Percentiles rank a stretch among this genome's conserved stretches.
These are phyloP conservation scores for Microascus cirrosus DNA, from an alignment of 2,329 filamentous ascomycete genomes.

Conservation along the genomic window DNA sequence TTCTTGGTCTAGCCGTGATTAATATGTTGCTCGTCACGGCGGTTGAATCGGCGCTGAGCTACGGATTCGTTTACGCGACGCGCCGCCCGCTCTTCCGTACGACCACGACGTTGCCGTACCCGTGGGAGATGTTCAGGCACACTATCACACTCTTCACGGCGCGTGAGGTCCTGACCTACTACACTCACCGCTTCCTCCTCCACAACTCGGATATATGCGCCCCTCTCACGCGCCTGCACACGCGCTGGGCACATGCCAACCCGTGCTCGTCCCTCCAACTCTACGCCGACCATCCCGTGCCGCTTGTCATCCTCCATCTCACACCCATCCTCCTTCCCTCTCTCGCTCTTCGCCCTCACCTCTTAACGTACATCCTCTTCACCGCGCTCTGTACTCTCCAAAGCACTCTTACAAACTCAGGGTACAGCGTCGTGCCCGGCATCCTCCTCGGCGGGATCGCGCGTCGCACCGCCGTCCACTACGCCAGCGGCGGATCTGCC, in stretches of 20 bases:
- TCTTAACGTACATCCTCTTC: slow-evolving; percentile 61
- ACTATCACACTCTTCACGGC: slow-evolving; percentile 27
- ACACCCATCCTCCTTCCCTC: slow-evolving; percentile 57
- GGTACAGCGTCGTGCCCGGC: slow-evolving; percentile 49
- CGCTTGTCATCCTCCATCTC: slow-evolving; percentile 51
- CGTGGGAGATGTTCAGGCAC: slow-evolving; percentile 42
- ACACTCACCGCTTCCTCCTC: slow-evolving; percentile 60
- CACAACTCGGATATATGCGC: slow-evolving; percentile 33
- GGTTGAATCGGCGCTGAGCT: slow-evolving; percentile 28
- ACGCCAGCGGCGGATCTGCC: slow-evolving; percentile 36
- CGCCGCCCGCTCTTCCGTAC: slow-evolving; percentile 32
- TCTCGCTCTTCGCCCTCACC: slow-evolving; percentile 53
- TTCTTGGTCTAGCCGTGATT: slow-evolving; percentile 27
- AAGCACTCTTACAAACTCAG: slow-evolving; percentile 55
- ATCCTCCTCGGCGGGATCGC: slow-evolving; percentile 40
- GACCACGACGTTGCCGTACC: slow-evolving; percentile 35
- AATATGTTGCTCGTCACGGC: slow-evolving; percentile 33
- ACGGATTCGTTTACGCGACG: slow-evolving; percentile 21
- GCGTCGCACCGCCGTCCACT: slow-evolving; percentile 24
- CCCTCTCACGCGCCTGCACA: slow-evolving; percentile 28
- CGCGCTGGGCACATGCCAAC: slow-evolving; percentile 37
- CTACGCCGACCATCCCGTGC: slow-evolving; percentile 57
- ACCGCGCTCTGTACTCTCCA: slow-evolving; percentile 52
- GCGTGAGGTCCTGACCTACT: slow-evolving; percentile 56
- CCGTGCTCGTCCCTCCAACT: slow-evolving; percentile 45